Conservation (phyloP, 345 rosid species). For the Boechera retrofracta region DNA sequence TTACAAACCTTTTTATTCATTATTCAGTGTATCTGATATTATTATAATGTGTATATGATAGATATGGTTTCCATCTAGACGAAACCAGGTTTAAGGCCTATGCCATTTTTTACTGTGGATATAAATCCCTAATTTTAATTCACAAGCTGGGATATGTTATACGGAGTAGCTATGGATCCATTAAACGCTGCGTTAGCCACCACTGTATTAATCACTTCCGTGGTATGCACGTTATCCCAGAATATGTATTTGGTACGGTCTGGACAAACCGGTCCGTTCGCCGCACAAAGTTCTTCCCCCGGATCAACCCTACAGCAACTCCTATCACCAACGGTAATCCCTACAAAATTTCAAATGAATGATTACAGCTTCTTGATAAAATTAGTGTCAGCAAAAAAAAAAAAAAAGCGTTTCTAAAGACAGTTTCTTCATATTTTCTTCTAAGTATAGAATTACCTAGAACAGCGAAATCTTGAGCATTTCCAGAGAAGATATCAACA, state of each 20-base stretch:
- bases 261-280: constrained; percentile 44
- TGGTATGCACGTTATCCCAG: constrained; percentile 64
- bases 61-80: constrained; percentile 6
- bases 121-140: background rate
- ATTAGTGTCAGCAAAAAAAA: background rate
- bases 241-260: constrained; percentile 45
- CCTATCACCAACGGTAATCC: constrained; percentile 42
- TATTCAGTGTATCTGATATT: background rate
- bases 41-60: background rate
- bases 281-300: constrained; percentile 47
- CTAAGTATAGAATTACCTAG: constrained; percentile 21
- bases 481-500: constrained; percentile 38
- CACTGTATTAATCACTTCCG: constrained; percentile 44
- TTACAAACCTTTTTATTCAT: constrained; percentile 7
- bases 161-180: constrained; percentile 30
- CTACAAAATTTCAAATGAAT: constrained; percentile 24
- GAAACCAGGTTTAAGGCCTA: background rate
- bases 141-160: constrained; percentile 33
- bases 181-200: constrained; percentile 34
- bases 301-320: constrained; percentile 42
- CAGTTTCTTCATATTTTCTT: background rate
- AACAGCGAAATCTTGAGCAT: constrained; percentile 33
- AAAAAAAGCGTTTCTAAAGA: background rate
- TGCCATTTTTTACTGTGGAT: background rate
- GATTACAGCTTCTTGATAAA: background rate